These are phyloP conservation scores for Fusarium sp. DNA, from an alignment of 2,329 filamentous ascomycete genomes.

Conservation along the genomic window DNA sequence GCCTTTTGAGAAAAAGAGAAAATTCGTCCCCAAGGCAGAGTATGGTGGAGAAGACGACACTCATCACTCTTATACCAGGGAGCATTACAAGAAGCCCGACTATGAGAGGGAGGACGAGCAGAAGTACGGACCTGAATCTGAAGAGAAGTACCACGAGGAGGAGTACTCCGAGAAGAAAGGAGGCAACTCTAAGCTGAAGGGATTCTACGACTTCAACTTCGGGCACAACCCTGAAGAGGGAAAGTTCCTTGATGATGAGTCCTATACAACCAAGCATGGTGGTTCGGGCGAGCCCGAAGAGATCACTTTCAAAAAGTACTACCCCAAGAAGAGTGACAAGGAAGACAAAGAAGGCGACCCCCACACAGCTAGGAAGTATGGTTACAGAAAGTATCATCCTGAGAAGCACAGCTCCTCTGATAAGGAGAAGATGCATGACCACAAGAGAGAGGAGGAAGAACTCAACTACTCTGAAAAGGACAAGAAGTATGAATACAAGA, in stretches of 20 bases:
- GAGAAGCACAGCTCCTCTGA: not conserved
- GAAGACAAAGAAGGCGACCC: not conserved
- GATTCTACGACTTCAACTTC: not conserved
- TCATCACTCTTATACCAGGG: not conserved
- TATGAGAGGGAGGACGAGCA: not conserved
- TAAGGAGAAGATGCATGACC: not conserved
- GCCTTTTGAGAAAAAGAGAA: not conserved
- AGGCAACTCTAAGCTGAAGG: not conserved
- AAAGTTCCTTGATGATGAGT: not conserved
- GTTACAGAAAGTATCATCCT: not conserved
- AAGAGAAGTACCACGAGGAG: not conserved
- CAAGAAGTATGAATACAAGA: not conserved
- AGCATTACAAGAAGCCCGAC: not conserved
- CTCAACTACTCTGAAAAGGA: not conserved
- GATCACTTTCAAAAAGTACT: not conserved
- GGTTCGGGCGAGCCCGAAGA: not conserved
- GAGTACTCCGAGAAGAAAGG: not conserved
- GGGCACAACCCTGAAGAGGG: not conserved
- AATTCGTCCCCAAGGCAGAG: not conserved
- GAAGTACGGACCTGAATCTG: not conserved
- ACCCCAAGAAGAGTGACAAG: not conserved
- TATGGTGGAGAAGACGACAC: not conserved
- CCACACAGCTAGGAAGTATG: not conserved
- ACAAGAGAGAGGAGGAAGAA: not conserved
- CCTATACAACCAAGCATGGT: not conserved